These are phyloP conservation scores for Tylopilus intermedius DNA, from an alignment of 768 basidiomycete species.

Conservation along the genomic window DNA sequence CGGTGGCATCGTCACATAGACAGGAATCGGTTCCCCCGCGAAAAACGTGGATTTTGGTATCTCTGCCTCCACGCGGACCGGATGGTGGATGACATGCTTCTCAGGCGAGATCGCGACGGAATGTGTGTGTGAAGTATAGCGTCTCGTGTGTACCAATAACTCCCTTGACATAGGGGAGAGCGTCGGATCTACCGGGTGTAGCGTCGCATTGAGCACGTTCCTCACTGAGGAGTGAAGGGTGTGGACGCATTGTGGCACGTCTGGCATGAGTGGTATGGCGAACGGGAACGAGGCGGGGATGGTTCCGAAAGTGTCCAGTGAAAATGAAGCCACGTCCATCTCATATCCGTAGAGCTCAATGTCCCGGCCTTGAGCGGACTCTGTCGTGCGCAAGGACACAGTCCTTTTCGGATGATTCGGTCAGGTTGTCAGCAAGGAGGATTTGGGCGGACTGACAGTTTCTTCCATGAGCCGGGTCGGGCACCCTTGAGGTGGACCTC, in stretches of 20 bases:
- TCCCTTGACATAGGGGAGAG: constrained; percentile 45
- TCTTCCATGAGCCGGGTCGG: constrained; percentile 52
- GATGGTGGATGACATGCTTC: constrained; percentile 51
- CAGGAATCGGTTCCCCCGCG: constrained; percentile 67
- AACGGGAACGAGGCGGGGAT: constrained; percentile 71
- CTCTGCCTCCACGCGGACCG: constrained; percentile 65
- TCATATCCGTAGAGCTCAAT: constrained; percentile 64
- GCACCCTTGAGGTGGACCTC: constrained; percentile 81
- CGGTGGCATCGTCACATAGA: constrained; percentile 78
- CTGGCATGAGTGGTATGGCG: constrained; percentile 70
- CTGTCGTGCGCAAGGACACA: constrained; percentile 61
- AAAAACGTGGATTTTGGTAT: constrained; percentile 68
- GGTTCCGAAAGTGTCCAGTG: constrained; percentile 30
- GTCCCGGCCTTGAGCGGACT: constrained; percentile 54
- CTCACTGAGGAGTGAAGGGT: constrained; percentile 69
- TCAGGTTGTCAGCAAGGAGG: constrained; percentile 11
- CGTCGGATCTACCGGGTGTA: constrained; percentile 47
- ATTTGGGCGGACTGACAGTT: constrained; percentile 54
- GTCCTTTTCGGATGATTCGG: constrained; percentile 39
- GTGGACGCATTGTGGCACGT: constrained; percentile 79
- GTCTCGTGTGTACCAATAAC: constrained; percentile 63
- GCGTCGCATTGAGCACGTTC: constrained; percentile 63
- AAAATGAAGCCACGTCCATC: constrained; percentile 49
- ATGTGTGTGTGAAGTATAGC: constrained; percentile 65
- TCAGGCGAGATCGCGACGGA: constrained; percentile 56